Evolutionary conservation across 768 basidiomycete species (phyloP), one percentile per base, ranked within the genome.

Genomic region (Mycena epipterygia): DNA sequence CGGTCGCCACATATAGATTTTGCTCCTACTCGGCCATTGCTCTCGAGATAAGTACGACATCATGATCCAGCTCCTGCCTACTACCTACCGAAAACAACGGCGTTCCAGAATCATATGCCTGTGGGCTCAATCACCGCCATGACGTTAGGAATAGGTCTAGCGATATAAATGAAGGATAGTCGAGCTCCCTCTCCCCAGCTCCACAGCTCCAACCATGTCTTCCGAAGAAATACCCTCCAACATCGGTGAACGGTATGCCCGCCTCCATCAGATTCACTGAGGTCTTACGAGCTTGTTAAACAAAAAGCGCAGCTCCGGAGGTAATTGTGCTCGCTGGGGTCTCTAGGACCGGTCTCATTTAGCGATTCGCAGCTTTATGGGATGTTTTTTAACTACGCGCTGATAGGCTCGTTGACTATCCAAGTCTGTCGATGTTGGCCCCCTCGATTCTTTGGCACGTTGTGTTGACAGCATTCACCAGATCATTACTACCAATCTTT

Each of bases 401-500:
- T 67, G 23, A 67, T 67, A 58, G 66, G 66, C 29, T 67, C 66
- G 37, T 60, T 81, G 52, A 61, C 74, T 23, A 77, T 79, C 21
- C 81, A 81, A 80, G 77, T 79, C 25, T 81, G 81, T 81, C n/a
- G 68, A 79, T 76, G 12, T n/a, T 33, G 23, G 12, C 35, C 16
- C 51, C 17, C 19, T 30, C 3, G 6, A 27, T 6, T 32, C 30
- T 17, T 19, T 48, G 17, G 19, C 19, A n/a, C n/a, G n/a, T n/a
- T n/a, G n/a, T n/a, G 27, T n/a, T 23, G 29, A 37, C 53, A 17
- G 39, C n/a, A 23, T 37, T 30, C 8, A 49, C 12, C 27, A 82
- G 81, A 81, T 44, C 77, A 77, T 41, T 82, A 82, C 51, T 79
- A 79, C 53, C 46, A 76, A 5, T 78, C 76, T 13, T 81, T 81